Evolutionary conservation across 768 basidiomycete genomes (phyloP), one percentile per base, ranked within the genome.

Genomic region (Postia placenta): DNA sequence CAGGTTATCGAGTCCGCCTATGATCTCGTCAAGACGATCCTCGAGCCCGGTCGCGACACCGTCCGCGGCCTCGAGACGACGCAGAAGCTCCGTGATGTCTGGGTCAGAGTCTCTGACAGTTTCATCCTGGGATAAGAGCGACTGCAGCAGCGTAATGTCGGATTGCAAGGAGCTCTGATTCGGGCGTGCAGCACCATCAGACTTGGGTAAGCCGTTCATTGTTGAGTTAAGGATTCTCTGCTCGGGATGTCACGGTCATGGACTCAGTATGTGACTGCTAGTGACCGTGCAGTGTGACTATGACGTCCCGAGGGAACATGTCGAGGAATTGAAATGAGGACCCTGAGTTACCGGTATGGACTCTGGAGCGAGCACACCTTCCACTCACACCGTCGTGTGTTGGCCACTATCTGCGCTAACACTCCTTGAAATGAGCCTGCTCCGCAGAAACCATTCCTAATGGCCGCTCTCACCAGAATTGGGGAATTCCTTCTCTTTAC

Each of bases 11-110:
- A 88, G 64, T 44, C 76, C 77, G 38, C 60, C 73, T 46, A 90
- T 65, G 27, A 90, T 67, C 17, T 61, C 70, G 58, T 90, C 85
- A 36, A 90, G 66, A 54, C 74, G 77, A 49, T 61, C 61, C 59
- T 89, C 87, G 40, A 90, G 72, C 2, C 73, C 80, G 26, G 68
- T 60, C 2, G 85, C 87, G 54, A 87, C 59, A 26, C 71, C 72
- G 53, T 81, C 73, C 4, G 84, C 85, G 15, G 62, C 61, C 25
- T 84, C 78, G 36, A 90, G 66, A 37, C 69, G 73, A 38, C 66
- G 65, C 39, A 87, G 65, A 36, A 87, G 62, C 60, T 81, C 78
- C 12, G 62, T 63, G 42, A 84, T 63, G 48, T 74, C 70, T 19
- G 59, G 60, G 26, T 78, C 79, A 22, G 72, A 71, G 19, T 43